Conservation (phyloP, 1,284 basidiomycete species). For the Ceratobasidium sp. region DNA sequence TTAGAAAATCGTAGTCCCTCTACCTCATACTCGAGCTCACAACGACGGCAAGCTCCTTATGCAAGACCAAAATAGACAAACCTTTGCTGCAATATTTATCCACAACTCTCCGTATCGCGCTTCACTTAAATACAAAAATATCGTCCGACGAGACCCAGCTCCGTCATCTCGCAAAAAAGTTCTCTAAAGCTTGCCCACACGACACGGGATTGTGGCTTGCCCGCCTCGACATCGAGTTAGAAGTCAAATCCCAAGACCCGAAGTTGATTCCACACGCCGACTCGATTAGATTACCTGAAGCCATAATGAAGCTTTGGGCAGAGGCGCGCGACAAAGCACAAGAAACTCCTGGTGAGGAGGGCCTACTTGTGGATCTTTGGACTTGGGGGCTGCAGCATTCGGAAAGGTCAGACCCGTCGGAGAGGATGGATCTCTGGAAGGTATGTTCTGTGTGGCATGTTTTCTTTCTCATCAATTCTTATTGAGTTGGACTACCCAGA, state of each 20-base stretch:
- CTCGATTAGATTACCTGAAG: slow-evolving; percentile 59
- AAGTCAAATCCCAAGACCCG: slow-evolving; percentile 53
- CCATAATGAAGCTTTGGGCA: slow-evolving; percentile 42
- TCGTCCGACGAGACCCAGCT: slow-evolving; percentile 59
- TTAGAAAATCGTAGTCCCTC: slow-evolving; percentile 63
- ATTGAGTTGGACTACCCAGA: slow-evolving; percentile 56
- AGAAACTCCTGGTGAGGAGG: slow-evolving; percentile 39
- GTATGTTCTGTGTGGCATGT: background rate
- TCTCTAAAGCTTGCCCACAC: slow-evolving; percentile 58
- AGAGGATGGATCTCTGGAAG: slow-evolving; percentile 59
- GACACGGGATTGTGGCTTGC: slow-evolving; percentile 68
- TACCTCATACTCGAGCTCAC: slow-evolving; percentile 66
- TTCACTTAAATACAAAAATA: slow-evolving; percentile 51
- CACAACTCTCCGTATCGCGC: slow-evolving; percentile 65
- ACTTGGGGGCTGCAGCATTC: slow-evolving; percentile 50
- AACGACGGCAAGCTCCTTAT: slow-evolving; percentile 51
- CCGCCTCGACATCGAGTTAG: slow-evolving; percentile 64
- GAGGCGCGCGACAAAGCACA: slow-evolving; percentile 45
- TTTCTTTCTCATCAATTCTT: background rate
- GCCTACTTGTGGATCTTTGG: slow-evolving; percentile 46
- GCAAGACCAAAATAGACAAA: slow-evolving; percentile 50
- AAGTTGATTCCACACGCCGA: too few species aligned
- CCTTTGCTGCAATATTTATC: slow-evolving; percentile 62
- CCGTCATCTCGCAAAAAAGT: slow-evolving; percentile 63
- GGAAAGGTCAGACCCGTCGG: slow-evolving; percentile 52